Evolutionary conservation across 73 alveolate species (phyloP).

Genomic region (Uronychia setigera): DNA sequence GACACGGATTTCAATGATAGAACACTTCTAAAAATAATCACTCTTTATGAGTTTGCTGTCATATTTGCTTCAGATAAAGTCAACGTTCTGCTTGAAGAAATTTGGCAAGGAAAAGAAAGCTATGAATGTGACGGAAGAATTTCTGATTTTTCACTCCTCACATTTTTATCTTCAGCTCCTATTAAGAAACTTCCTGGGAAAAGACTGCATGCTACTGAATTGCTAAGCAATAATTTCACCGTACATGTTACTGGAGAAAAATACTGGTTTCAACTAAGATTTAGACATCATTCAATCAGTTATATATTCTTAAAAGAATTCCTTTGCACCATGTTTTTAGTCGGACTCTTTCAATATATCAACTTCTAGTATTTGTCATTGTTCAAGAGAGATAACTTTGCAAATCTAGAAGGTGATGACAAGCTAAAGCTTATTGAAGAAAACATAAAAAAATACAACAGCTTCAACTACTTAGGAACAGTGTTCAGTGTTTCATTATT

Average conservation of each 20-base stretch:
- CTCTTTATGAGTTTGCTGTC: slow-evolving; percentile 44
- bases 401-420: slow-evolving; percentile 5
- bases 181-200: slow-evolving; percentile 52
- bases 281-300: slow-evolving; percentile 19
- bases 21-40: slow-evolving; percentile 55
- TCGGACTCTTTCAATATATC: slow-evolving; percentile 28
- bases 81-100: slow-evolving; percentile 51
- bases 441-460: slow-evolving; percentile 19
- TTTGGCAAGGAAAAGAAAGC: slow-evolving; percentile 67
- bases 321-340: slow-evolving; percentile 41
- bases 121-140: slow-evolving; percentile 64
- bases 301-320: slow-evolving; percentile 43
- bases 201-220: slow-evolving; percentile 16
- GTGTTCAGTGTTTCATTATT: slow-evolving; percentile 20
- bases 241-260: slow-evolving; percentile 17
- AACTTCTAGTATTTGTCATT: slow-evolving; percentile 54
- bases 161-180: slow-evolving; percentile 12
- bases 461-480: slow-evolving; percentile 44
- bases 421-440: slow-evolving; percentile 11
- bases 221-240: slow-evolving; percentile 24
- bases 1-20: slow-evolving; percentile 62
- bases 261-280: slow-evolving; percentile 31
- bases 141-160: slow-evolving; percentile 50
- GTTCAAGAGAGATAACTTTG: slow-evolving; percentile 19
- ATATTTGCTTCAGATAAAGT: slow-evolving; percentile 46